A percentile compares a stretch with the other conserved stretches of the same genome.
phyloP scores from a whole-genome alignment of 345 rosid species.

The Hibiscus tridactylites region DNA sequence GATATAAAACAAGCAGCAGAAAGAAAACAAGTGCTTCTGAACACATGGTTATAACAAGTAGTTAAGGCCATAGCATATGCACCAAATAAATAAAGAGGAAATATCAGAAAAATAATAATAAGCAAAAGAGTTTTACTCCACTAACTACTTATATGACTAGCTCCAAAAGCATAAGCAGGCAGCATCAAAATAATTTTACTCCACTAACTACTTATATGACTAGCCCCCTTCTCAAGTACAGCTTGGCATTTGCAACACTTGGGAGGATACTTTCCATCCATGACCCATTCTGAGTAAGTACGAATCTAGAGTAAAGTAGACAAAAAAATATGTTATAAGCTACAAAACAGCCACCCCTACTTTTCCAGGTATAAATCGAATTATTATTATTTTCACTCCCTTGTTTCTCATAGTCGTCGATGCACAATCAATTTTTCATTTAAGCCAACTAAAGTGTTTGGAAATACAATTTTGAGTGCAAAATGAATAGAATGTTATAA shows the following conservation, averaged over 20 bases:
- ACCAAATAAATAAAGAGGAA: too few species aligned
- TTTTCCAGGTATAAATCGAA: background rate
- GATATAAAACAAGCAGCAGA: too few species aligned
- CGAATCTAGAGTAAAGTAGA: conserved; percentile 44
- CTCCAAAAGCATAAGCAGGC: too few species aligned
- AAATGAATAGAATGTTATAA: background rate
- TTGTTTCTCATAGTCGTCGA: background rate
- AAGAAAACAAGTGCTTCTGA: too few species aligned
- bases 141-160: too few species aligned
- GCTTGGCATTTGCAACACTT: conserved; percentile 40
- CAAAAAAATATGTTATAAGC: conserved; percentile 2
- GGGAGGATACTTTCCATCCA: conserved; percentile 81
- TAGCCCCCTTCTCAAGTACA: conserved; percentile 56
- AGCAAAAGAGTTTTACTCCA: too few species aligned
- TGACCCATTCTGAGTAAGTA: conserved; percentile 99
- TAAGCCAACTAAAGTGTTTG: background rate
- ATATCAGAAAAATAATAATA: too few species aligned
- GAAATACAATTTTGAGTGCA: background rate
- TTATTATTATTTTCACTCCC: background rate
- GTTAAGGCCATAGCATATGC: too few species aligned
- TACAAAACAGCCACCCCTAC: background rate
- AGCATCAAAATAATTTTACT: too few species aligned
- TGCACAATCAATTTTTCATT: background rate
- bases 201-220: too few species aligned
- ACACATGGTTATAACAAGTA: too few species aligned